phyloP scores from a whole-genome alignment of 2,329 filamentous ascomycete species.

The Penicillium sp. region DNA sequence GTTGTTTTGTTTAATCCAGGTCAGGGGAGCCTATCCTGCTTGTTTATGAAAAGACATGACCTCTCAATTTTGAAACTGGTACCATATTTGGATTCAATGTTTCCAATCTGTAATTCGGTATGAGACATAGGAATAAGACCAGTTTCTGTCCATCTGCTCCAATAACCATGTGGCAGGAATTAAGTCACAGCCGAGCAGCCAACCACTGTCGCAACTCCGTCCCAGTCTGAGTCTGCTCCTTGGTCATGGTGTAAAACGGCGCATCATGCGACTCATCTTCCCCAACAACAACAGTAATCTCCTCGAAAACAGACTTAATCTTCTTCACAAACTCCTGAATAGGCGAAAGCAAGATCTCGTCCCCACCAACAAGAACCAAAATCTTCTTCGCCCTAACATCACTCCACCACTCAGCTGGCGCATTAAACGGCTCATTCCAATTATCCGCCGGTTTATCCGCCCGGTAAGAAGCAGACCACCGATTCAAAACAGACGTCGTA shows the following conservation, averaged over 20 bases:
- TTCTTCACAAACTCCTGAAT: slow-evolving; percentile 34
- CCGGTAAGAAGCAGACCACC: slow-evolving; percentile 50
- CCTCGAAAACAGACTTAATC: slow-evolving; percentile 32
- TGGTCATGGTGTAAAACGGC: slow-evolving; percentile 25
- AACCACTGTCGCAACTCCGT: slow-evolving; percentile 31
- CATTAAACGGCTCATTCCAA: slow-evolving; percentile 53
- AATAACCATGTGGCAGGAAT: not conserved
- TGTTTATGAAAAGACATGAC: slow-evolving; percentile 28
- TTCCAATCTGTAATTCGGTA: not conserved
- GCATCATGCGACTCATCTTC: slow-evolving; percentile 31
- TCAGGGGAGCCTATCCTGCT: slow-evolving; percentile 18
- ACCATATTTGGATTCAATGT: slow-evolving; percentile 1
- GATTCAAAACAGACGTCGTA: slow-evolving; percentile 29
- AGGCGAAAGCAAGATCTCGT: slow-evolving; percentile 52
- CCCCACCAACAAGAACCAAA: slow-evolving; percentile 52
- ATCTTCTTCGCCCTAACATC: slow-evolving; percentile 48
- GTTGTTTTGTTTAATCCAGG: slow-evolving; percentile 22
- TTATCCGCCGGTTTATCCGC: slow-evolving; percentile 39
- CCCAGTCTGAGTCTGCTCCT: slow-evolving; percentile 27
- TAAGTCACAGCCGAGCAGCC: slow-evolving; percentile 23
- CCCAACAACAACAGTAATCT: slow-evolving; percentile 29
- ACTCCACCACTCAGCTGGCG: slow-evolving; percentile 53
- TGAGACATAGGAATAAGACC: not conserved
- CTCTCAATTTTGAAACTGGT: slow-evolving; percentile 16
- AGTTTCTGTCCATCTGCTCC: not conserved